Conservation (phyloP, 768 basidiomycete species). For the Boletellus sp. region DNA sequence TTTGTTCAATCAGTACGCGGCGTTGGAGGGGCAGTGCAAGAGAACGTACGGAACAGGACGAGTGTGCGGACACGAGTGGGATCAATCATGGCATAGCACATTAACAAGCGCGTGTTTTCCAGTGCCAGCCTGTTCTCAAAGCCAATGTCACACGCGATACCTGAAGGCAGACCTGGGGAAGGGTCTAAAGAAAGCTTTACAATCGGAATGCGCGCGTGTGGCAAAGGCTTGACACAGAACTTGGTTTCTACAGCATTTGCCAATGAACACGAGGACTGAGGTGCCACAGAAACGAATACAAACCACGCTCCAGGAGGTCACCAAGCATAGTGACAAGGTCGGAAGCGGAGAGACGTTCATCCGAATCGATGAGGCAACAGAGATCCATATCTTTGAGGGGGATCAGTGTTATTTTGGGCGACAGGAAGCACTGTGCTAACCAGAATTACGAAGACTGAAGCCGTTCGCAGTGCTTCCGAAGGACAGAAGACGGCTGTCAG, state of each 20-base stretch:
- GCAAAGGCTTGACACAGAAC: slow-evolving; percentile 93
- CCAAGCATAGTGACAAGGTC: slow-evolving; percentile 95
- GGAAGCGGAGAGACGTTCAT: slow-evolving; percentile 71
- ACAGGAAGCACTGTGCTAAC: slow-evolving; percentile 38
- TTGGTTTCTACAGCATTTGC: slow-evolving; percentile 71
- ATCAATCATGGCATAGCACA: slow-evolving; percentile 98
- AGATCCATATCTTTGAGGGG: slow-evolving; percentile 86
- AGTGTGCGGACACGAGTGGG: slow-evolving; percentile 89
- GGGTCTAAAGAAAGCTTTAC: slow-evolving; percentile 94
- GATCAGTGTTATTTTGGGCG: slow-evolving; percentile 9
- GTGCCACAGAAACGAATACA: slow-evolving; percentile 27
- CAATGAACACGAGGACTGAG: slow-evolving; percentile 10
- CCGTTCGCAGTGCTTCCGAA: slow-evolving; percentile 98
- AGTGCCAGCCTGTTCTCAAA: slow-evolving; percentile 96
- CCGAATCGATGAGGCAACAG: slow-evolving; percentile 91
- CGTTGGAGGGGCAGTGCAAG: slow-evolving; percentile 10
- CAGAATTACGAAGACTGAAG: slow-evolving; percentile 94
- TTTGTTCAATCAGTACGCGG: slow-evolving; percentile 10
- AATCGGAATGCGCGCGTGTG: slow-evolving; percentile 97
- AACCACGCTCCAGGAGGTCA: slow-evolving; percentile 89
- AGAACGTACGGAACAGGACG: slow-evolving; percentile 89
- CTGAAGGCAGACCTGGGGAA: slow-evolving; percentile 72
- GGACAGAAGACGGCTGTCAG: slow-evolving; percentile 82
- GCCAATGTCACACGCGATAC: slow-evolving; percentile 97
- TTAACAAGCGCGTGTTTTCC: slow-evolving; percentile 92